phyloP scores from a whole-genome alignment of 129 eudicot species.

The Tanacetum coccineum region DNA sequence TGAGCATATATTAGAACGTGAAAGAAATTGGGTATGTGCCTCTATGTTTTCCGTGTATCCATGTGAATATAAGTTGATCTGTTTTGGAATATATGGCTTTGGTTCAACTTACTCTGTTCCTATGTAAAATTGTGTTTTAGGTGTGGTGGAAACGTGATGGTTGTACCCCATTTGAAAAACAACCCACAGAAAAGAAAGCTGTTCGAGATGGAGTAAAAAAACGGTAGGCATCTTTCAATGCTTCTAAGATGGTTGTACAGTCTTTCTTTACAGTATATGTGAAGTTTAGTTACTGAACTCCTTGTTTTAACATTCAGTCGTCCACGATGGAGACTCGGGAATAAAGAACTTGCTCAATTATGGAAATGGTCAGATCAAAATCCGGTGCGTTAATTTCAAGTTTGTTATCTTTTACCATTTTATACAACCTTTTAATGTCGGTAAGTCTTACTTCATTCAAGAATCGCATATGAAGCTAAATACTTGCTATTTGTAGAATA shows the following conservation, averaged over 20 bases:
- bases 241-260: neutral
- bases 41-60: neutral
- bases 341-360: constrained; percentile 83
- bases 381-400: constrained; percentile 46
- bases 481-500: neutral
- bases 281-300: constrained; percentile 11
- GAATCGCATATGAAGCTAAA: neutral
- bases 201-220: constrained; percentile 66
- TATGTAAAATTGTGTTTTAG: constrained; percentile 30
- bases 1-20: constrained; percentile 94
- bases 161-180: constrained; percentile 89
- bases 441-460: neutral
- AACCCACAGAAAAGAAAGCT: constrained; percentile 60
- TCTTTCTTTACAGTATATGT: neutral
- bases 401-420: neutral
- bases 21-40: constrained; percentile 81
- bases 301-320: constrained; percentile 40
- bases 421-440: neutral
- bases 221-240: constrained; percentile 44
- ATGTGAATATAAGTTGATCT: neutral
- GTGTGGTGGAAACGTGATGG: constrained; percentile 99
- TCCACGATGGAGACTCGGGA: constrained; percentile 95
- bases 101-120: constrained; percentile 8
- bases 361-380: constrained; percentile 98
- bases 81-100: neutral